A percentile compares a stretch with the other conserved stretches of the same genome.
phyloP scores from a whole-genome alignment of 306 rosid genomes.

The apple (Malus domestica) region DNA sequence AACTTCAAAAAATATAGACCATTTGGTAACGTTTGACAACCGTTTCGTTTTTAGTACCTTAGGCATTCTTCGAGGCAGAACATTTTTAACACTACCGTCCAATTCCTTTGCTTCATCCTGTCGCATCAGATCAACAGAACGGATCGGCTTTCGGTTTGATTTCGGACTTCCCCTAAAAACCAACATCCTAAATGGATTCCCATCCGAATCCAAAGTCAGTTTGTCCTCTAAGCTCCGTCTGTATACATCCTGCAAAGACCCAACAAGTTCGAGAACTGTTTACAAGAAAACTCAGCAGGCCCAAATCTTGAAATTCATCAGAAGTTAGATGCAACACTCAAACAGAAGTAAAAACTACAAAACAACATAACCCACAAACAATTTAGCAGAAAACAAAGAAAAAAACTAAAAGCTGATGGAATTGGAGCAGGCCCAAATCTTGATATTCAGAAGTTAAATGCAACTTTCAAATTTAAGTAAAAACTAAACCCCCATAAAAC shows the following conservation, averaged over 20 bases:
- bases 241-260: conserved; percentile 42
- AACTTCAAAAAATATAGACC: not conserved
- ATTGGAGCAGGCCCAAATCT: not conserved
- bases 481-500: not conserved
- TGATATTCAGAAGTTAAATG: not conserved
- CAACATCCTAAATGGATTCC: conserved; percentile 63
- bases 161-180: conserved; percentile 84
- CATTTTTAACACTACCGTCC: conserved; percentile 18
- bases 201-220: conserved; percentile 57
- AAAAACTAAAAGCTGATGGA: not conserved
- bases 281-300: not conserved
- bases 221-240: conserved; percentile 48
- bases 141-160: conserved; percentile 49
- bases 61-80: conserved; percentile 37
- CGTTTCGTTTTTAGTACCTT: conserved; percentile 28
- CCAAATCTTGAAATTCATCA: not conserved
- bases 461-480: not conserved
- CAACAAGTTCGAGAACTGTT: not conserved
- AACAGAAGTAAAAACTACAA: not conserved
- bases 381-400: not conserved
- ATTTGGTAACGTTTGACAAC: too few relatives aligned
- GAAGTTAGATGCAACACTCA: not conserved
- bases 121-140: conserved; percentile 50
- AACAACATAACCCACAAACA: not conserved
- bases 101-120: conserved; percentile 37